A percentile compares a stretch with the other conserved stretches of the same genome.
These are phyloP conservation scores for Tillandsia leiboldiana DNA, from an alignment of 176 grass and related monocot genomes.

Conservation along the genomic window DNA sequence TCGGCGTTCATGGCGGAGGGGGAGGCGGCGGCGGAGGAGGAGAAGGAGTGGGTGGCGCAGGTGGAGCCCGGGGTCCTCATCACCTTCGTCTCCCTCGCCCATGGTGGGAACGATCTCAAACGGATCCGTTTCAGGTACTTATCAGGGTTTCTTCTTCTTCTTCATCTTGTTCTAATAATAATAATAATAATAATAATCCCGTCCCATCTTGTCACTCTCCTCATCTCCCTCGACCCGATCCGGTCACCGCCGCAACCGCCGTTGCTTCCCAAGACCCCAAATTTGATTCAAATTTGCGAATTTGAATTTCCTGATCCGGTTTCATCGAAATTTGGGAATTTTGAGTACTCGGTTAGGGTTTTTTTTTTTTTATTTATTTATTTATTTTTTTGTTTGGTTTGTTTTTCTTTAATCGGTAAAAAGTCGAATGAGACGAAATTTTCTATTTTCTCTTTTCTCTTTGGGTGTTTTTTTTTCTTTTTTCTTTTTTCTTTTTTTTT, in stretches of 20 bases:
- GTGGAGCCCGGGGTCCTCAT: constrained; percentile 95
- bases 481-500: constrained; percentile 25
- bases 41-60: constrained; percentile 94
- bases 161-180: not conserved
- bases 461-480: constrained; percentile 4
- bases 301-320: not conserved
- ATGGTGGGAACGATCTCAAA: constrained; percentile 91
- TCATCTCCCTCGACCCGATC: not conserved
- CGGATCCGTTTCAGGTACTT: constrained; percentile 93
- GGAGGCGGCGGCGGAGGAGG: constrained; percentile 44
- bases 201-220: not conserved
- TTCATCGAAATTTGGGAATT: not conserved
- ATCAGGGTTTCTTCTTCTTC: not conserved
- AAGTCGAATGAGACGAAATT: constrained; percentile 24
- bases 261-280: not conserved
- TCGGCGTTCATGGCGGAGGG: constrained; percentile 18
- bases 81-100: constrained; percentile 72
- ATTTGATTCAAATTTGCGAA: not conserved
- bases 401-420: not conserved
- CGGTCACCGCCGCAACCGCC: not conserved
- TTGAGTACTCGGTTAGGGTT: not conserved
- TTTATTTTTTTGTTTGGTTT: not conserved
- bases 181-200: not conserved
- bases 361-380: too few species aligned
- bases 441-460: not conserved